Evolutionary conservation across 163 green algal genomes (phyloP).

Genomic region (Chlorella variabilis): DNA sequence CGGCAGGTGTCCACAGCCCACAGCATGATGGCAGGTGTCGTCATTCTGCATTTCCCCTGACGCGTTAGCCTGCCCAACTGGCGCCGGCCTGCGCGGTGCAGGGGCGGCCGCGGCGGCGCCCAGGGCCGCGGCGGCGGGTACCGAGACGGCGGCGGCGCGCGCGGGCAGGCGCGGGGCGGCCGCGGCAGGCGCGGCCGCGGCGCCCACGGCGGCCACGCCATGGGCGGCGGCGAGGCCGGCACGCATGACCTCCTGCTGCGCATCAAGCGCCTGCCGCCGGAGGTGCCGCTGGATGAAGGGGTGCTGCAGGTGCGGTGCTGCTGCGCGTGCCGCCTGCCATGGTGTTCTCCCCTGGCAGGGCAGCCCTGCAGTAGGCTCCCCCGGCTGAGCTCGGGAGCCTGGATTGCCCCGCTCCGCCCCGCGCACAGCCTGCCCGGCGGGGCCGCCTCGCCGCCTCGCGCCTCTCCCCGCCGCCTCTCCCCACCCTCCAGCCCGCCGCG

Average conservation of each 20-base stretch:
- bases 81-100: too few relatives aligned
- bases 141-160: neutral
- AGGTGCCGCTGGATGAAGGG: neutral
- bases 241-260: constrained; percentile 34
- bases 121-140: neutral
- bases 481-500: neutral
- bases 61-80: too few relatives aligned
- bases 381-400: too few relatives aligned
- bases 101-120: neutral
- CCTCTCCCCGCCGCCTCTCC: neutral
- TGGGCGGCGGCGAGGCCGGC: neutral
- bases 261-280: constrained; percentile 27
- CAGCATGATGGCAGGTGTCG: too few relatives aligned
- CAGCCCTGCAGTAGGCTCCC: too few relatives aligned
- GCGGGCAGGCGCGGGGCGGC: neutral
- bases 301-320: constrained; percentile 12
- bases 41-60: too few relatives aligned
- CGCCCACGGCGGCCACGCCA: neutral
- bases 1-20: too few relatives aligned
- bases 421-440: too few relatives aligned
- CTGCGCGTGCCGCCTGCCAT: too few relatives aligned
- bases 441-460: too few relatives aligned
- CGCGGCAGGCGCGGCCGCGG: neutral
- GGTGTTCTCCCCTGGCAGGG: too few relatives aligned
- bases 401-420: too few relatives aligned